Conservation (phyloP, 2,329 filamentous ascomycete genomes). For the Diplodia scrobiculata region DNA sequence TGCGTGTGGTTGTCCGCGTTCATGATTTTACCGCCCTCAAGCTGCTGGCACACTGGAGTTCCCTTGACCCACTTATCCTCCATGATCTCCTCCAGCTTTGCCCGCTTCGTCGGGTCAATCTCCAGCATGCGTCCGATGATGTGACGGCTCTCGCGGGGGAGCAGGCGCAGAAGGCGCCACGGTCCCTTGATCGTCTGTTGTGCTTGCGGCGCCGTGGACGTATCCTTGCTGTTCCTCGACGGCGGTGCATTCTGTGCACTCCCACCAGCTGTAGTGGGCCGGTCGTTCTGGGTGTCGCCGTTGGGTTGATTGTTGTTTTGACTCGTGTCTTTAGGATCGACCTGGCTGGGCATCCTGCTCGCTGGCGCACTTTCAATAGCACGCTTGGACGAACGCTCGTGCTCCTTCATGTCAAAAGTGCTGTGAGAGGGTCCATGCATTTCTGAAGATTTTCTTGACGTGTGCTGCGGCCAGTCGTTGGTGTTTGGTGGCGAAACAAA, state of each 20-base stretch:
- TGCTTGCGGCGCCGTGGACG: slow-evolving; percentile 59
- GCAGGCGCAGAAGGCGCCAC: slow-evolving; percentile 81
- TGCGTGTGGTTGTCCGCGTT: slow-evolving; percentile 78
- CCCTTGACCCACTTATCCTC: slow-evolving; percentile 87
- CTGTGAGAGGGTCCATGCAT: slow-evolving; percentile 43
- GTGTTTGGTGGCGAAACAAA: slow-evolving; percentile 80
- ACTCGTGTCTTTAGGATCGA: slow-evolving; percentile 31
- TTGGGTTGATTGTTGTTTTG: slow-evolving; percentile 35
- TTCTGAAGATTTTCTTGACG: slow-evolving; percentile 16
- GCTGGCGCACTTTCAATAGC: slow-evolving; percentile 46
- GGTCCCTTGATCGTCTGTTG: slow-evolving; percentile 78
- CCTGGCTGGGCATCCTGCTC: slow-evolving; percentile 43
- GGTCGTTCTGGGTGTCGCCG: slow-evolving; percentile 31
- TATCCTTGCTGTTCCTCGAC: slow-evolving; percentile 32
- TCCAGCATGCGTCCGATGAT: slow-evolving; percentile 93
- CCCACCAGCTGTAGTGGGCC: slow-evolving; percentile 28
- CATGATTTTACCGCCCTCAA: slow-evolving; percentile 72
- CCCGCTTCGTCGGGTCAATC: slow-evolving; percentile 78
- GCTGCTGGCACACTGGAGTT: slow-evolving; percentile 77
- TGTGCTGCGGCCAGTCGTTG: slow-evolving; percentile 41
- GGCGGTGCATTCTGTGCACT: neutral
- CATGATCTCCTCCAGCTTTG: slow-evolving; percentile 81
- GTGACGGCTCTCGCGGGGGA: slow-evolving; percentile 85
- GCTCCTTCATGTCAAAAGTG: slow-evolving; percentile 36
- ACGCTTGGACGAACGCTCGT: slow-evolving; percentile 25